Percentiles rank a stretch among this genome's conserved stretches.
phyloP scores from a whole-genome alignment of 2,329 filamentous ascomycete genomes.

The Westerdykella ornata region DNA sequence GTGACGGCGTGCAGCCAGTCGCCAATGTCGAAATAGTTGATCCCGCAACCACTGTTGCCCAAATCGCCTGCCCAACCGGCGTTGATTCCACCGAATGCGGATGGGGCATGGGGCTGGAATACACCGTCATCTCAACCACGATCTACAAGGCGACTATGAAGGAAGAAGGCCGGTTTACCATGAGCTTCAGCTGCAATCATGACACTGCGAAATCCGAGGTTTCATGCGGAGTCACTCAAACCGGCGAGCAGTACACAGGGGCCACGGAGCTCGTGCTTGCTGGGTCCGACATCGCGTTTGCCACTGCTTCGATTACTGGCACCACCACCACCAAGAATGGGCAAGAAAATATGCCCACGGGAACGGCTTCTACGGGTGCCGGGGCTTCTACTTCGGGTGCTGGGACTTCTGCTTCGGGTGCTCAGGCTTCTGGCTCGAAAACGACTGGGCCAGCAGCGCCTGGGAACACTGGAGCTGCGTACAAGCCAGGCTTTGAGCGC shows the following conservation, averaged over 20 bases:
- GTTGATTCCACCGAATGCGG: constrained; percentile 19
- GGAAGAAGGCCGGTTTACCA: constrained; percentile 7
- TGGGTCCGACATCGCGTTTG: constrained; percentile 15
- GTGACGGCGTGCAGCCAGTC: constrained; percentile 16
- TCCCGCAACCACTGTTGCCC: constrained; percentile 18
- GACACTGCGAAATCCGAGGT: constrained; percentile 16
- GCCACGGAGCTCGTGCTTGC: constrained; percentile 14
- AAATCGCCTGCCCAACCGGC: constrained; percentile 18
- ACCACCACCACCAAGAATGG: constrained; percentile 8
- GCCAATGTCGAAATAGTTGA: constrained; percentile 18
- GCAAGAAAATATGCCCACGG: constrained; percentile 4
- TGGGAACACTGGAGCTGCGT: constrained; percentile 18
- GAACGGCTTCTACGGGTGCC: constrained; percentile 3
- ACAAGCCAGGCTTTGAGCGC: constrained; percentile 14
- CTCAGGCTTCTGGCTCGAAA: constrained; percentile 3
- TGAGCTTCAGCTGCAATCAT: constrained; percentile 24
- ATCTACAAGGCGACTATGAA: constrained; percentile 18
- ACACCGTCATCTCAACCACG: constrained; percentile 16
- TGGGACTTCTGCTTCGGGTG: constrained; percentile 4
- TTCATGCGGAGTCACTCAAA: constrained; percentile 20
- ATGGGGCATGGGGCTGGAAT: constrained; percentile 17
- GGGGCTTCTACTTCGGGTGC: constrained; percentile 5
- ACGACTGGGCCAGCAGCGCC: constrained; percentile 8
- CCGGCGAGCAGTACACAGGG: constrained; percentile 4
- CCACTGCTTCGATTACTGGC: constrained; percentile 17